Evolutionary conservation across 1,284 basidiomycete species (phyloP).

Genomic region (Amylostereum chailletii): DNA sequence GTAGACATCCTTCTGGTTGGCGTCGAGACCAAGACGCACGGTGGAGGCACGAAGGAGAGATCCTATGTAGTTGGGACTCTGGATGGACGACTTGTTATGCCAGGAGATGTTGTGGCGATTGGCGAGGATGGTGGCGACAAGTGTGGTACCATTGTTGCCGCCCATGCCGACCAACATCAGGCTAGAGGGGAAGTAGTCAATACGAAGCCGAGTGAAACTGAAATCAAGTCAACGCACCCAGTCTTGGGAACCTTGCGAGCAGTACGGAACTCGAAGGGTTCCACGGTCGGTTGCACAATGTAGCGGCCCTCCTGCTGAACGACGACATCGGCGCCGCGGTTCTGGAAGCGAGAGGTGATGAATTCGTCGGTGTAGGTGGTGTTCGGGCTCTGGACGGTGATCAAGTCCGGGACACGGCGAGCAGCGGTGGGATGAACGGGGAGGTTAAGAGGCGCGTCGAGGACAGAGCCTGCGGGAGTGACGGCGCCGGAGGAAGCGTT

Average conservation of each 20-base stretch:
- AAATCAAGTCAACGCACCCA: slow-evolving; percentile 52
- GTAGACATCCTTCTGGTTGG: slow-evolving; percentile 85
- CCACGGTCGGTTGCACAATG: slow-evolving; percentile 68
- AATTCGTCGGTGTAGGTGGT: slow-evolving; percentile 75
- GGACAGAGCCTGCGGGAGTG: slow-evolving; percentile 57
- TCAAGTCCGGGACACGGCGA: slow-evolving; percentile 58
- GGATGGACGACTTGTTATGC: slow-evolving; percentile 89
- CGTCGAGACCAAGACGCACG: slow-evolving; percentile 82
- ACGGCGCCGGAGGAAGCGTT: slow-evolving; percentile 48
- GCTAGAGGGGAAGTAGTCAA: slow-evolving; percentile 32
- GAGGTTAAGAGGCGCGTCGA: slow-evolving; percentile 43
- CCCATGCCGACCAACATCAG: slow-evolving; percentile 96
- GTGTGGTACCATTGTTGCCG: slow-evolving; percentile 96
- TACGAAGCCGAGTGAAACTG: slow-evolving; percentile 5
- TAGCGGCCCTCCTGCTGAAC: slow-evolving; percentile 61
- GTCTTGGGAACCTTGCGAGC: slow-evolving; percentile 83
- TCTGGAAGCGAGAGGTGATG: slow-evolving; percentile 79
- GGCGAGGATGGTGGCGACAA: slow-evolving; percentile 92
- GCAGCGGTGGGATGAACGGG: slow-evolving; percentile 81
- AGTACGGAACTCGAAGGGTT: slow-evolving; percentile 89
- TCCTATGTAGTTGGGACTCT: slow-evolving; percentile 96
- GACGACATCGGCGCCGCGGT: slow-evolving; percentile 75
- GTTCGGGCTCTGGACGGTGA: slow-evolving; percentile 81
- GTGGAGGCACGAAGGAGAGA: slow-evolving; percentile 93
- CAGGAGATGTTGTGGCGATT: slow-evolving; percentile 94